These are phyloP conservation scores for Psilocybe sp. DNA, from an alignment of 768 basidiomycete genomes.

Conservation along the genomic window DNA sequence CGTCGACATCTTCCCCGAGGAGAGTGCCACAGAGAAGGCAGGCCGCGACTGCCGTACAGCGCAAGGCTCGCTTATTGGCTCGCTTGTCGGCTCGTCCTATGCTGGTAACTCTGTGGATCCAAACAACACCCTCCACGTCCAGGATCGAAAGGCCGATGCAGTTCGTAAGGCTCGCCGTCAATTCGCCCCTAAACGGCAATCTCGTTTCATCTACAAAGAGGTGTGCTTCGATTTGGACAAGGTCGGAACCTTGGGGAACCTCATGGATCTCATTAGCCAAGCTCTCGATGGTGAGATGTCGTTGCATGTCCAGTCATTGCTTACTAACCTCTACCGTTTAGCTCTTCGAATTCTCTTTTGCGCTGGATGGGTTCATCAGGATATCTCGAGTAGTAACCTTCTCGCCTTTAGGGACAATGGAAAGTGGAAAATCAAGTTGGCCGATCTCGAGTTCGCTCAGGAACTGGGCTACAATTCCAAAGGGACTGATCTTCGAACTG, in stretches of 20 bases:
- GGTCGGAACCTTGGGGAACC: neutral
- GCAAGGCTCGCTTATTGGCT: too few species aligned
- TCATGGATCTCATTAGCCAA: neutral
- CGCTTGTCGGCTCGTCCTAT: too few species aligned
- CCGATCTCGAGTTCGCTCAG: constrained; percentile 13
- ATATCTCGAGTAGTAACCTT: constrained; percentile 14
- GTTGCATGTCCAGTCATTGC: neutral
- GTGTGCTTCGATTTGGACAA: neutral
- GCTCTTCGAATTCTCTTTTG: constrained; percentile 13
- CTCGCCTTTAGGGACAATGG: neutral
- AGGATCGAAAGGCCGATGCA: neutral
- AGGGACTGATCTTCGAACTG: constrained; percentile 11
- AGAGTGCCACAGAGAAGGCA: too few species aligned
- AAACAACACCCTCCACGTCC: too few species aligned
- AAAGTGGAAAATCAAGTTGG: constrained; percentile 5
- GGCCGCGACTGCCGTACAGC: too few species aligned
- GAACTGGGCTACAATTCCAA: neutral
- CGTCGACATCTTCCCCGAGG: too few species aligned
- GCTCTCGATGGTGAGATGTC: neutral
- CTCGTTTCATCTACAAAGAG: constrained; percentile 5
- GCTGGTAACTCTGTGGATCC: neutral
- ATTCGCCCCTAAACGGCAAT: constrained; percentile 2
- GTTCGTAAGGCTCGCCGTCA: neutral
- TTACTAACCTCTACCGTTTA: neutral
- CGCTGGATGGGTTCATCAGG: constrained; percentile 17